Percentiles rank a stretch among this genome's conserved stretches.
Evolutionary conservation across 495 filamentous ascomycete genomes (phyloP).

Genomic region (Daldinia decipiens): DNA sequence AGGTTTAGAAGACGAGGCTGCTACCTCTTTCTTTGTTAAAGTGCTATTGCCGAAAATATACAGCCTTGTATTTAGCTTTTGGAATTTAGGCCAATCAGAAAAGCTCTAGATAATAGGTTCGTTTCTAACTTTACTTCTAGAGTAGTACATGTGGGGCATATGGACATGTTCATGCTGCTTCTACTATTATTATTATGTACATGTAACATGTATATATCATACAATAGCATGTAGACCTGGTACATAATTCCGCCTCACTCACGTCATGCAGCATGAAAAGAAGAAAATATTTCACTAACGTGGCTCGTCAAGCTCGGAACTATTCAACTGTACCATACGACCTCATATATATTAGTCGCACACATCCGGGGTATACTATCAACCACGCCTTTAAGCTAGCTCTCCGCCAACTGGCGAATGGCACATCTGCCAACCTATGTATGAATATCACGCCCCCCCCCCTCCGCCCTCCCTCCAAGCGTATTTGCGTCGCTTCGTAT

Average conservation of each 20-base stretch:
- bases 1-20: conserved; percentile 32
- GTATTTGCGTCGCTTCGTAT: conserved; percentile 36
- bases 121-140: too few species aligned
- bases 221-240: too few species aligned
- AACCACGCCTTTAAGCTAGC: conserved; percentile 38
- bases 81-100: conserved; percentile 22
- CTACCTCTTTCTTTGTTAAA: conserved; percentile 21
- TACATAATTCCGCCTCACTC: conserved; percentile 11
- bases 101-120: conserved; percentile 7
- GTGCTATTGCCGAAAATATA: conserved; percentile 22
- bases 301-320: conserved; percentile 21
- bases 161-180: too few species aligned
- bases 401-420: conserved; percentile 31
- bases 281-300: conserved; percentile 1
- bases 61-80: conserved; percentile 35
- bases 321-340: conserved; percentile 50
- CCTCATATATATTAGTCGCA: conserved; percentile 55
- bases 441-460: conserved; percentile 23
- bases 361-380: conserved; percentile 47
- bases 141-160: neutral
- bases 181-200: too few species aligned
- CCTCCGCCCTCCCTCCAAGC: conserved; percentile 10
- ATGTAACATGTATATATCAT: too few species aligned
- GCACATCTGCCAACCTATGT: conserved; percentile 30
- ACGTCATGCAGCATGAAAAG: neutral